Conservation (phyloP, 2,329 filamentous ascomycete genomes). For the Colletotrichum musicola region DNA sequence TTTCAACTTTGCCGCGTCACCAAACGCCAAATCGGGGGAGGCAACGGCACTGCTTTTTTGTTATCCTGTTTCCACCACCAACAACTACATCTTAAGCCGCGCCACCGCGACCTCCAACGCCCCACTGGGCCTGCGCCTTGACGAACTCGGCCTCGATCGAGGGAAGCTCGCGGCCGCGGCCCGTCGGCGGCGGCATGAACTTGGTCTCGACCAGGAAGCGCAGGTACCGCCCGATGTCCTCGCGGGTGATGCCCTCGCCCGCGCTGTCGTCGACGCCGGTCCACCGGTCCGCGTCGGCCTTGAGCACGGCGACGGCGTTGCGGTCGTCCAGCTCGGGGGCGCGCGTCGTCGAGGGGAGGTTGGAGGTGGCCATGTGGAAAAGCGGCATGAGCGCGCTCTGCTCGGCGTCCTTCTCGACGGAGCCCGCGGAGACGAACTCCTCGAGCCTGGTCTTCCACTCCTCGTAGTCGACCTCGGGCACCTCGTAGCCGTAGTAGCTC, state of each 20-base stretch:
- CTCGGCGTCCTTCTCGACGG: slow-evolving; percentile 48
- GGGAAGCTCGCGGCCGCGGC: slow-evolving; percentile 44
- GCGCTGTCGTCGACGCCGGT: slow-evolving; percentile 63
- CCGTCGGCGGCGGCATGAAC: slow-evolving; percentile 55
- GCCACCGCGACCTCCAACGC: slow-evolving; percentile 21
- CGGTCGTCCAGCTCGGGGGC: slow-evolving; percentile 81
- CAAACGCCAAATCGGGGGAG: no score
- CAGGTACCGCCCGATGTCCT: slow-evolving; percentile 70
- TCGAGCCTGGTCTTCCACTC: slow-evolving; percentile 78
- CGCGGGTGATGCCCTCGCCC: slow-evolving; percentile 67
- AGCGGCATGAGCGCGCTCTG: slow-evolving; percentile 63
- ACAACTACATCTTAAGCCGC: slow-evolving; percentile 1
- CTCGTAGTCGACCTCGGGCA: slow-evolving; percentile 75
- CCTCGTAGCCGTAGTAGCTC: slow-evolving; percentile 78
- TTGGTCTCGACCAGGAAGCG: slow-evolving; percentile 55
- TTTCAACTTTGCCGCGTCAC: no score
- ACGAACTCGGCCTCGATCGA: no score
- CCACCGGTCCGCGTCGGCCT: slow-evolving; percentile 61
- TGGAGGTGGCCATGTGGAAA: slow-evolving; percentile 77
- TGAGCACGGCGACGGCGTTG: slow-evolving; percentile 71
- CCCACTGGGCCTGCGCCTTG: slow-evolving; percentile 33
- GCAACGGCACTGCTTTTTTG: no score
- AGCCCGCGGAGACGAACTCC: slow-evolving; percentile 74
- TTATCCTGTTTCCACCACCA: no score
- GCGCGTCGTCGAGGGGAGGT: slow-evolving; percentile 73